Conservation (phyloP, 2,329 filamentous ascomycete genomes). For the Fusarium sambucinum region DNA sequence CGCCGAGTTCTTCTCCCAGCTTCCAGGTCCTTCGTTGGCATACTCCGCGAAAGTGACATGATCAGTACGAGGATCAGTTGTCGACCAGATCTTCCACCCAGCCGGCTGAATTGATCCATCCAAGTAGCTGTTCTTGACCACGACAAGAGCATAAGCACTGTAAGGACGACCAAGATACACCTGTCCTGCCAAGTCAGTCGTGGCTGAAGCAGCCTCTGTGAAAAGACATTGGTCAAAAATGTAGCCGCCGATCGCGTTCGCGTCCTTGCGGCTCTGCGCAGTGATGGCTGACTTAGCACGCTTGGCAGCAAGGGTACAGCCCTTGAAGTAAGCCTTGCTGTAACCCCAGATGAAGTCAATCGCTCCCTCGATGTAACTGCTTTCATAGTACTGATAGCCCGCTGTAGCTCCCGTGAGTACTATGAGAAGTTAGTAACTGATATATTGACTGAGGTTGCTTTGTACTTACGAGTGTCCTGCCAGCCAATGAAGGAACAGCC, state of each 20-base stretch:
- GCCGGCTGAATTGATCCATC: slow-evolving; percentile 48
- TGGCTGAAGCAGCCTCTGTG: slow-evolving; percentile 40
- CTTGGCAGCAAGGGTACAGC: slow-evolving; percentile 38
- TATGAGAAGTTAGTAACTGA: not conserved
- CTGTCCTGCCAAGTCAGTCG: slow-evolving; percentile 47
- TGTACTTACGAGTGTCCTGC: slow-evolving; percentile 20
- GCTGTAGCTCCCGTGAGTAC: slow-evolving; percentile 28
- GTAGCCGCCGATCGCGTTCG: slow-evolving; percentile 53
- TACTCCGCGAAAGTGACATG: slow-evolving; percentile 69
- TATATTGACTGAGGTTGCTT: not conserved
- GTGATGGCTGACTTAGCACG: slow-evolving; percentile 43
- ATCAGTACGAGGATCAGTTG: slow-evolving; percentile 68
- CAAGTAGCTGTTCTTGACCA: slow-evolving; percentile 62
- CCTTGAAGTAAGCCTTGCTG: slow-evolving; percentile 44
- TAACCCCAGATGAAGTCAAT: slow-evolving; percentile 46
- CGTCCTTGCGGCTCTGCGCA: slow-evolving; percentile 46
- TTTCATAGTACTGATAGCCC: slow-evolving; percentile 42
- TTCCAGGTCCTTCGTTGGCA: slow-evolving; percentile 63
- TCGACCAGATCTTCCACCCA: slow-evolving; percentile 63
- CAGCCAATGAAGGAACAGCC: slow-evolving; percentile 50
- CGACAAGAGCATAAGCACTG: slow-evolving; percentile 58
- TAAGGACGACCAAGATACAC: slow-evolving; percentile 63
- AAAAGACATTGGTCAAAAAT: slow-evolving; percentile 58
- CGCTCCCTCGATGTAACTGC: slow-evolving; percentile 34
- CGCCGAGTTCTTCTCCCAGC: slow-evolving; percentile 42